Conservation (phyloP, 2,329 filamentous ascomycete genomes). For the Monilinia aucupariae region DNA sequence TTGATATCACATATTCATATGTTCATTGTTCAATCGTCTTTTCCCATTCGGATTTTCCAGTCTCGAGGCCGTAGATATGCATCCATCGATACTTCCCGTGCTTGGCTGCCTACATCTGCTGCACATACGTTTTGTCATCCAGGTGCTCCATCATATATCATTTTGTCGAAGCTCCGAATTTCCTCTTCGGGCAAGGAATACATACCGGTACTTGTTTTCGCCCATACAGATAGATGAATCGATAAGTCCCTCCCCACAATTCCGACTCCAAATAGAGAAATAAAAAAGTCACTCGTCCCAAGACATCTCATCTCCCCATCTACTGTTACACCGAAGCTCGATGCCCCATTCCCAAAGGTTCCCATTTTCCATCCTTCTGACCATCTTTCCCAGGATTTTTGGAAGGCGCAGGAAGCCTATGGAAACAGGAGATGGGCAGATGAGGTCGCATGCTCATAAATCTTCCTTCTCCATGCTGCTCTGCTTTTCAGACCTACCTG, state of each 20-base stretch:
- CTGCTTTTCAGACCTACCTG: too few species aligned
- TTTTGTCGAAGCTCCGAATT: background rate
- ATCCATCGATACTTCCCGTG: background rate
- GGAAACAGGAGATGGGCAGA: background rate
- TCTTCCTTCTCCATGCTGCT: background rate
- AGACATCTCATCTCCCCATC: background rate
- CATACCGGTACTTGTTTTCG: background rate
- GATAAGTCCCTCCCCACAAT: constrained; percentile 11
- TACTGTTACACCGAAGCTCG: constrained; percentile 9
- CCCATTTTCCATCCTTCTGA: constrained; percentile 9
- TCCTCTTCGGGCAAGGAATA: constrained; percentile 7
- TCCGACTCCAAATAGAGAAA: too few species aligned
- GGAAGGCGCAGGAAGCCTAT: background rate
- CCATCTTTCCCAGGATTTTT: background rate
- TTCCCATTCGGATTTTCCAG: background rate
- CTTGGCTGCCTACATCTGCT: background rate
- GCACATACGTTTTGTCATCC: background rate
- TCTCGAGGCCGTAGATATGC: constrained; percentile 5
- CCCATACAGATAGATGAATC: constrained; percentile 1
- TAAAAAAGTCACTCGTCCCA: constrained; percentile 11
- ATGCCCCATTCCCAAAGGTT: too few species aligned
- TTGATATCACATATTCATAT: background rate
- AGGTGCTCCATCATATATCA: background rate
- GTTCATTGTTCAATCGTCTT: background rate
- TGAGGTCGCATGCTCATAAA: background rate